Evolutionary conservation across 768 basidiomycete genomes (phyloP).

Genomic region (Amanita subjunquillea): DNA sequence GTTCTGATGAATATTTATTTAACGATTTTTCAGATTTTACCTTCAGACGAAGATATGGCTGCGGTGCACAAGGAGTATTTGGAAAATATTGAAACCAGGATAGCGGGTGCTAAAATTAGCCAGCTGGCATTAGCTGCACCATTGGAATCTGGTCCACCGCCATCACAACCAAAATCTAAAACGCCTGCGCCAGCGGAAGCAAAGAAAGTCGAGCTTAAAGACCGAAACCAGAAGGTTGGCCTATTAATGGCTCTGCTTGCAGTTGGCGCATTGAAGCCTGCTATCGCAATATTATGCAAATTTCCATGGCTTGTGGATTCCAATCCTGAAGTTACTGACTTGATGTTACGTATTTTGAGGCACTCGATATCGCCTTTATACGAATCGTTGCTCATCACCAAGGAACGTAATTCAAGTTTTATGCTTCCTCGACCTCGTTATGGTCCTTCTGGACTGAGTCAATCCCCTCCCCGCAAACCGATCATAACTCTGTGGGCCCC

Average conservation of each 20-base stretch:
- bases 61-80: constrained; percentile 55
- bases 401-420: constrained; percentile 55
- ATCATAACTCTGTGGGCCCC: constrained; percentile 72
- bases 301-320: constrained; percentile 82
- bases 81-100: constrained; percentile 49
- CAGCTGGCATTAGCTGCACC: constrained; percentile 82
- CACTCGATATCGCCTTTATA: constrained; percentile 65
- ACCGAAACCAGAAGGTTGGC: constrained; percentile 71
- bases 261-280: constrained; percentile 74
- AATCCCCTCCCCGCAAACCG: constrained; percentile 47
- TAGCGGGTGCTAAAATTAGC: constrained; percentile 59
- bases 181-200: constrained; percentile 26
- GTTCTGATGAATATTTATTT: no score
- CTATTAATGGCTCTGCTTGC: constrained; percentile 74
- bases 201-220: constrained; percentile 32
- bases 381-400: constrained; percentile 36
- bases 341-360: constrained; percentile 69
- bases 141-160: constrained; percentile 42
- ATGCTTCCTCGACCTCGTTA: constrained; percentile 55
- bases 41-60: constrained; percentile 70
- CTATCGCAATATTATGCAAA: constrained; percentile 68
- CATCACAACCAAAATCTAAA: constrained; percentile 27
- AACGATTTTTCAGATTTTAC: constrained; percentile 19
- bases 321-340: constrained; percentile 76
- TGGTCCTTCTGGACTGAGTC: constrained; percentile 42